Percentiles rank a stretch among this genome's conserved stretches.
Conservation (phyloP, 2,329 filamentous ascomycete genomes). For the Furcasterigmium sp. region DNA sequence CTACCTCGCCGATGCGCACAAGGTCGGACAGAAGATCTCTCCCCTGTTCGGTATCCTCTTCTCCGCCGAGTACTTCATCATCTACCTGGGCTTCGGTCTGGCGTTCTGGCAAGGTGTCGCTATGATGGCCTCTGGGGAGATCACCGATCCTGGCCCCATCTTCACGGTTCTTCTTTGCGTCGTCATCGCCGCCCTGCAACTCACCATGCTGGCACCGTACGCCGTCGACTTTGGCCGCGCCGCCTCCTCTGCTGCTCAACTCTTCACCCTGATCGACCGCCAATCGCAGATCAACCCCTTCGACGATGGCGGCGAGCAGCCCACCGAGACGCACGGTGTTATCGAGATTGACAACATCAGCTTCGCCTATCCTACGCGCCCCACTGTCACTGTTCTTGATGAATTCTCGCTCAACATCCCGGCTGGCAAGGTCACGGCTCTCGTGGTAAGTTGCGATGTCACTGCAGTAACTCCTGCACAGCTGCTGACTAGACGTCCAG, state of each 20-base stretch:
- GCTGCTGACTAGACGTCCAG: slow-evolving; percentile 11
- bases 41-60: slow-evolving; percentile 31
- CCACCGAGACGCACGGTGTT: slow-evolving; percentile 20
- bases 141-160: slow-evolving; percentile 29
- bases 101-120: slow-evolving; percentile 40
- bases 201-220: slow-evolving; percentile 30
- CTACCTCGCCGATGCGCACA: slow-evolving; percentile 28
- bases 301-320: slow-evolving; percentile 21
- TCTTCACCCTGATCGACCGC: slow-evolving; percentile 32
- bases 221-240: slow-evolving; percentile 31
- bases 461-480: not conserved
- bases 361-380: slow-evolving; percentile 40
- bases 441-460: slow-evolving; percentile 29
- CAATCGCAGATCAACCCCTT: slow-evolving; percentile 30
- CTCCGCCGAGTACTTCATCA: slow-evolving; percentile 31
- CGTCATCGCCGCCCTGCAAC: slow-evolving; percentile 27
- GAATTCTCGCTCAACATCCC: slow-evolving; percentile 36
- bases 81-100: slow-evolving; percentile 35
- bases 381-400: slow-evolving; percentile 33
- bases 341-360: slow-evolving; percentile 34
- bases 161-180: slow-evolving; percentile 34
- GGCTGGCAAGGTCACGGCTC: slow-evolving; percentile 37
- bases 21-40: slow-evolving; percentile 30
- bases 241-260: slow-evolving; percentile 25
- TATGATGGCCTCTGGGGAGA: slow-evolving; percentile 30